phyloP scores from a whole-genome alignment of 2,329 filamentous ascomycete genomes.

The Ceratocystis colombiana region DNA sequence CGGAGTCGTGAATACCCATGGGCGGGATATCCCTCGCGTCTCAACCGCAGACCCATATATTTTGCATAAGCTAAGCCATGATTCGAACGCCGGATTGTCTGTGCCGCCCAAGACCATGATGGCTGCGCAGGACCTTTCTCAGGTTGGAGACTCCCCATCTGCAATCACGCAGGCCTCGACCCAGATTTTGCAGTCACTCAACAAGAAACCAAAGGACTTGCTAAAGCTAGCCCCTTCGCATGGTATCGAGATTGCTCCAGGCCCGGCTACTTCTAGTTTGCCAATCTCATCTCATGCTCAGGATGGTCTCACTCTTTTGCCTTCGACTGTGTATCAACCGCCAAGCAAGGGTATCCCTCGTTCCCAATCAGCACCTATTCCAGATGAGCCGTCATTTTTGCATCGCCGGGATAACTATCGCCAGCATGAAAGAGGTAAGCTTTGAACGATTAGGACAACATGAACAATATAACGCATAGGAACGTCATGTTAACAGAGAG shows the following conservation, averaged over 20 bases:
- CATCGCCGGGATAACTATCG: background rate
- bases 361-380: slow-evolving; percentile 52
- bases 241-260: no score
- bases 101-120: no score
- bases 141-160: no score
- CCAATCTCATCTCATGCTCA: slow-evolving; percentile 37
- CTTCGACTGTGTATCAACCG: slow-evolving; percentile 51
- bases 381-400: slow-evolving; percentile 31
- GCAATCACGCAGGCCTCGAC: no score
- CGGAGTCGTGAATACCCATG: slow-evolving; percentile 30
- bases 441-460: background rate
- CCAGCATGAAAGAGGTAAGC: slow-evolving; percentile 14
- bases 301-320: slow-evolving; percentile 42
- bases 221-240: no score
- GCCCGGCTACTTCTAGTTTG: slow-evolving; percentile 39
- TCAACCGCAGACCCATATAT: slow-evolving; percentile 53
- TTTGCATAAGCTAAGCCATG: no score
- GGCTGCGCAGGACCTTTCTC: no score
- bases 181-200: no score
- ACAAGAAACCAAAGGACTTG: no score
- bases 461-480: background rate
- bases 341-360: slow-evolving; percentile 45
- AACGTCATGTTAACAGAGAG: no score
- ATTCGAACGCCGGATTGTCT: no score
- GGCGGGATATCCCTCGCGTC: slow-evolving; percentile 47